Conservation (phyloP, 495 filamentous ascomycete species). For the Evansstolkia leycettana region DNA sequence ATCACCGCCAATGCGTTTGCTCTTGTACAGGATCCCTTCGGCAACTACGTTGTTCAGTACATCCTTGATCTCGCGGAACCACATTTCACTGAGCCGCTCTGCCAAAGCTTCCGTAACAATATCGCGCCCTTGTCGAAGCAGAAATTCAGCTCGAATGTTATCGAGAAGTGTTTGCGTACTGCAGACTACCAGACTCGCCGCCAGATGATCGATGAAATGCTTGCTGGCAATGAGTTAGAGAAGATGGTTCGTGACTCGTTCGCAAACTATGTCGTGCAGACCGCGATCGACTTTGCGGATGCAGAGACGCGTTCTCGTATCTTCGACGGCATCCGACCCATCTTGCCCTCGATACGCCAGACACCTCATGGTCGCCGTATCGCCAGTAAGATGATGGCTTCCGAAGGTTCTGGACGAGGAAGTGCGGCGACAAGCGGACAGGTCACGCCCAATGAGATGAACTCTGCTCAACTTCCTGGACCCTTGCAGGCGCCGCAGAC, state of each 20-base stretch:
- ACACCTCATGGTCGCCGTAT: constrained; percentile 93
- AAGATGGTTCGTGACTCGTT: constrained; percentile 80
- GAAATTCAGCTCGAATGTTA: constrained; percentile 98
- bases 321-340: constrained; percentile 71
- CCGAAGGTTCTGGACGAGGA: constrained; percentile 24
- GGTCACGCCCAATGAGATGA: constrained; percentile 27
- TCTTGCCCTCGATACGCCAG: constrained; percentile 66
- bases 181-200: constrained; percentile 56
- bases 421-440: constrained; percentile 25
- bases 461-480: constrained; percentile 19
- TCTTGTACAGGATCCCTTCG: constrained; percentile 91
- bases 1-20: constrained; percentile 73
- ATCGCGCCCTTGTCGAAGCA: constrained; percentile 76
- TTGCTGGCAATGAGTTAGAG: constrained; percentile 63
- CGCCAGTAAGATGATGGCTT: constrained; percentile 59
- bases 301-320: constrained; percentile 55
- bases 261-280: constrained; percentile 97
- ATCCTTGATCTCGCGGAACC: constrained; percentile 84
- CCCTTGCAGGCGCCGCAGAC: constrained; percentile 20
- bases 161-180: constrained; percentile 92
- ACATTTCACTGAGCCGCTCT: constrained; percentile 73
- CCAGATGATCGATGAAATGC: constrained; percentile 73
- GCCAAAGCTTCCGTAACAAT: constrained; percentile 60
- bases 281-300: constrained; percentile 79
- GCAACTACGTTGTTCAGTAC: constrained; percentile 98